These are phyloP conservation scores for Pythium aphanidermatum DNA, from an alignment of 352 stramenopile genomes.

Conservation along the genomic window DNA sequence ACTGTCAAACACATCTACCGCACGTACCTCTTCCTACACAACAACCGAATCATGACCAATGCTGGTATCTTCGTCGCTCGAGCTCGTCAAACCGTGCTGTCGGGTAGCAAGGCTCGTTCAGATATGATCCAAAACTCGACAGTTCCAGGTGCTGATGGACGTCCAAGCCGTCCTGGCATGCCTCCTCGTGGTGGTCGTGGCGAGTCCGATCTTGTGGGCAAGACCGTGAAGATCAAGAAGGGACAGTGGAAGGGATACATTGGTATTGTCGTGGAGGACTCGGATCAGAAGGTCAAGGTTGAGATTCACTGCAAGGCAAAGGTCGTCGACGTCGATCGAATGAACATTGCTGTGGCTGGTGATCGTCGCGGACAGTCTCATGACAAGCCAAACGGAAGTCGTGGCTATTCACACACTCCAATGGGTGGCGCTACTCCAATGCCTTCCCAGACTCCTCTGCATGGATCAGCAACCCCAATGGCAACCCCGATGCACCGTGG, in stretches of 20 bases:
- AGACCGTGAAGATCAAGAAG: conserved; percentile 90
- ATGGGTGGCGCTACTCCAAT: conserved; percentile 77
- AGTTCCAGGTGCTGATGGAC: conserved; percentile 56
- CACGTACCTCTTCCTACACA: conserved; percentile 87
- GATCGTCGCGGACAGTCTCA: conserved; percentile 72
- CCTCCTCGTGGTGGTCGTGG: conserved; percentile 31
- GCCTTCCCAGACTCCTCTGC: conserved; percentile 76
- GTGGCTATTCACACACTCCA: conserved; percentile 57
- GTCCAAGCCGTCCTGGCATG: conserved; percentile 24
- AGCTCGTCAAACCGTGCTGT: conserved; percentile 73
- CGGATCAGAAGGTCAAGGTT: conserved; percentile 88
- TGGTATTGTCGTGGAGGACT: conserved; percentile 87
- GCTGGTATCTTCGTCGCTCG: conserved; percentile 87
- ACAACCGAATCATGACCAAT: conserved; percentile 87
- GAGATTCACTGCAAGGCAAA: conserved; percentile 90
- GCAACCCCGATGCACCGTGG: conserved; percentile 80
- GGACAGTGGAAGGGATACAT: conserved; percentile 91
- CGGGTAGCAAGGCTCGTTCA: conserved; percentile 80
- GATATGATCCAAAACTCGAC: conserved; percentile 86
- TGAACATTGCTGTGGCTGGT: conserved; percentile 70
- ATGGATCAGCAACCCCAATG: conserved; percentile 85
- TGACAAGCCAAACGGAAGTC: conserved; percentile 46
- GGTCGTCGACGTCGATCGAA: conserved; percentile 79
- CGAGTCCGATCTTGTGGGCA: conserved; percentile 79
- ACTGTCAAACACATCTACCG: conserved; percentile 90